Percentiles rank a stretch among this genome's conserved stretches.
These are phyloP conservation scores for Candida pseudofarinosa DNA, from an alignment of 805 yeast species.

Conservation along the genomic window DNA sequence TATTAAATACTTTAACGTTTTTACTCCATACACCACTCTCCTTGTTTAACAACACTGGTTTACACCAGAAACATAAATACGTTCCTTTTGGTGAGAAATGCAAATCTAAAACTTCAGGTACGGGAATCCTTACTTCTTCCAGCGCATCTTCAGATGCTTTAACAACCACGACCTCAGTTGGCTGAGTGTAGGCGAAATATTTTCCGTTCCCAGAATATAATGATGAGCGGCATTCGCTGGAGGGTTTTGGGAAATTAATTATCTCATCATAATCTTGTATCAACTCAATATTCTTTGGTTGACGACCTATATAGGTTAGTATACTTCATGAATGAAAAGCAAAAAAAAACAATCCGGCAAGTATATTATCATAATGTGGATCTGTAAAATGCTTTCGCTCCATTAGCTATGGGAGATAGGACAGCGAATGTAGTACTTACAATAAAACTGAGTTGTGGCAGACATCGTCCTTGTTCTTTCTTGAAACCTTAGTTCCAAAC, in stretches of 20 bases:
- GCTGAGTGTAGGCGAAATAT: constrained; percentile 70
- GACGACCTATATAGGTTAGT: constrained; percentile 39
- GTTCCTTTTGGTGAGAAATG: constrained; percentile 87
- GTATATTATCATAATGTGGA: not conserved
- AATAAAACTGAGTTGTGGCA: constrained; percentile 1
- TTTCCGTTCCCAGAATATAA: constrained; percentile 65
- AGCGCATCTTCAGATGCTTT: constrained; percentile 48
- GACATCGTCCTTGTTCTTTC: not conserved
- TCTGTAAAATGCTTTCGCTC: not conserved
- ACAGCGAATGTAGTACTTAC: constrained; percentile 1
- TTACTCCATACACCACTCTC: constrained; percentile 72
- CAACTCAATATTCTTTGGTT: constrained; percentile 52
- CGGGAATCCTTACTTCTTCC: constrained; percentile 43
- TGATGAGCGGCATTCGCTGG: constrained; percentile 56
- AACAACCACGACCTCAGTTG: constrained; percentile 52
- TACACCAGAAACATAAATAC: constrained; percentile 83
- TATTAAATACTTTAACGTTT: constrained; percentile 75
- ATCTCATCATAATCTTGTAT: constrained; percentile 40
- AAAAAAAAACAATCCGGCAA: no score
- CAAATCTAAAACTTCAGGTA: constrained; percentile 72
- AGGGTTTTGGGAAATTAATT: constrained; percentile 31
- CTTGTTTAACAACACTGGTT: constrained; percentile 62
- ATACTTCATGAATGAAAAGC: no score
- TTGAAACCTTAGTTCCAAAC: not conserved
- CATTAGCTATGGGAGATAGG: no score